Evolutionary conservation across 169 alveolate genomes (phyloP).

Genomic region (Babesia caballi): DNA sequence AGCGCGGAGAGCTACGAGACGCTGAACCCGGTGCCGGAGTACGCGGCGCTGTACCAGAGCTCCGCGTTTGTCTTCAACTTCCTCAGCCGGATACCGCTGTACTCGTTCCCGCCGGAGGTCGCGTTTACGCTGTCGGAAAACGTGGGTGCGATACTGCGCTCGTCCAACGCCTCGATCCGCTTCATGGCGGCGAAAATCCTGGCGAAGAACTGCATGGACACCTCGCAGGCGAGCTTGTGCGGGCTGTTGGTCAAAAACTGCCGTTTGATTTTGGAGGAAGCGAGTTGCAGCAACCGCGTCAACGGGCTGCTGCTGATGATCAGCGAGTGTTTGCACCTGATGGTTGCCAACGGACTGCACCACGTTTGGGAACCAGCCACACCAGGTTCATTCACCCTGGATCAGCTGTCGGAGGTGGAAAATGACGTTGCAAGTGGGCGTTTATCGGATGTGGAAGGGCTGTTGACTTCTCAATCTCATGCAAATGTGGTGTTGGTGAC

Average conservation of each 20-base stretch:
- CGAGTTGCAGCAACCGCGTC: constrained; percentile 8
- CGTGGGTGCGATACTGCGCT: background rate
- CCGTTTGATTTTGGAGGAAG: background rate
- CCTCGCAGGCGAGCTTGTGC: background rate
- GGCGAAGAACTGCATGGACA: constrained; percentile 17
- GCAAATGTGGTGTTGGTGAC: background rate
- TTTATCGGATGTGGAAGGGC: background rate
- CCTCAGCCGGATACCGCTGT: constrained; percentile 31
- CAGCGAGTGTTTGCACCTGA: constrained; percentile 12
- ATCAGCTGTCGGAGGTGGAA: background rate
- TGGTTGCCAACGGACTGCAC: constrained; percentile 7
- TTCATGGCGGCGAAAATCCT: constrained; percentile 26
- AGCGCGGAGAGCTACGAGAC: constrained; percentile 25
- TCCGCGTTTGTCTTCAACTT: constrained; percentile 26
- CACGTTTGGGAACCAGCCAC: background rate
- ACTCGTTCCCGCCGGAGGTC: constrained; percentile 28
- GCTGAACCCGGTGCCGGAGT: constrained; percentile 30
- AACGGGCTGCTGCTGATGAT: constrained; percentile 23
- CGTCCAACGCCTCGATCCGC: constrained; percentile 20
- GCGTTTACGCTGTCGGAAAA: constrained; percentile 11
- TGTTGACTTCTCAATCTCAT: background rate
- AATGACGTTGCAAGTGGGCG: background rate
- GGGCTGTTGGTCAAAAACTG: background rate
- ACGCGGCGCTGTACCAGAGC: constrained; percentile 20
- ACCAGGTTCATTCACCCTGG: background rate